Evolutionary conservation across 2,329 filamentous ascomycete genomes (phyloP).

Genomic region (Conoideocrella luteorostrata): DNA sequence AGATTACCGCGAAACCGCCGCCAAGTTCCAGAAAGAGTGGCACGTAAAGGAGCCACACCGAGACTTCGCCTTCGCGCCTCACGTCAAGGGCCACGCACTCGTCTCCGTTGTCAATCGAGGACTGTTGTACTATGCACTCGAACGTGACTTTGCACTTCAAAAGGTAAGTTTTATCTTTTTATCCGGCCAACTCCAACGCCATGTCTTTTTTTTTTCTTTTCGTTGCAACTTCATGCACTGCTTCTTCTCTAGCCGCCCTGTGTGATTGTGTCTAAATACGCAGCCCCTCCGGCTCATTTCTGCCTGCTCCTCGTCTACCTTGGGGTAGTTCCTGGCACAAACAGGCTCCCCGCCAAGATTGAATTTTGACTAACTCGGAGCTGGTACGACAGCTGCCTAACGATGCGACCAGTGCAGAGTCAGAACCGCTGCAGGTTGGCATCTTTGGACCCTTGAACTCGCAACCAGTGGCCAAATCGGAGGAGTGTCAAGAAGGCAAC

Average conservation of each 20-base stretch:
- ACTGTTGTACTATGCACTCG: constrained; percentile 53
- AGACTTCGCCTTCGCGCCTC: constrained; percentile 56
- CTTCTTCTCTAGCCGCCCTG: background rate
- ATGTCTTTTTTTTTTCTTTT: constrained; percentile 10
- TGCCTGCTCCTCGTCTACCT: too few species aligned
- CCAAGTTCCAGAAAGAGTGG: constrained; percentile 65
- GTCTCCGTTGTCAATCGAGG: constrained; percentile 59
- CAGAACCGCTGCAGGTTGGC: constrained; percentile 42
- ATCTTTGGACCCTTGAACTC: constrained; percentile 51
- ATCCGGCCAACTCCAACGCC: too few species aligned
- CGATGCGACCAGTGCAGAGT: constrained; percentile 36
- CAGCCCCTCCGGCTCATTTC: too few species aligned
- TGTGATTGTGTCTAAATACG: too few species aligned
- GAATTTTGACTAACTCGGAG: constrained; percentile 5
- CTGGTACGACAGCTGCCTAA: constrained; percentile 38
- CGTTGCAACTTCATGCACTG: constrained; percentile 4
- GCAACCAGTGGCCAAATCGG: constrained; percentile 35
- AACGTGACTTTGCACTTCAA: constrained; percentile 46
- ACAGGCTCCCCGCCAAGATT: background rate
- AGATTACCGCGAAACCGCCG: constrained; percentile 63
- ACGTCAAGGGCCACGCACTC: constrained; percentile 59
- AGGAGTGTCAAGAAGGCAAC: constrained; percentile 30
- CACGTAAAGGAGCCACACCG: constrained; percentile 55
- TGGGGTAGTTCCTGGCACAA: too few species aligned
- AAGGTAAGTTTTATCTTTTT: constrained; percentile 35